A percentile compares a stretch with the other conserved stretches of the same genome.
Evolutionary conservation across 192 early-diverging fungal species (phyloP).

Genomic region (Phlyctochytrium planicorne): DNA sequence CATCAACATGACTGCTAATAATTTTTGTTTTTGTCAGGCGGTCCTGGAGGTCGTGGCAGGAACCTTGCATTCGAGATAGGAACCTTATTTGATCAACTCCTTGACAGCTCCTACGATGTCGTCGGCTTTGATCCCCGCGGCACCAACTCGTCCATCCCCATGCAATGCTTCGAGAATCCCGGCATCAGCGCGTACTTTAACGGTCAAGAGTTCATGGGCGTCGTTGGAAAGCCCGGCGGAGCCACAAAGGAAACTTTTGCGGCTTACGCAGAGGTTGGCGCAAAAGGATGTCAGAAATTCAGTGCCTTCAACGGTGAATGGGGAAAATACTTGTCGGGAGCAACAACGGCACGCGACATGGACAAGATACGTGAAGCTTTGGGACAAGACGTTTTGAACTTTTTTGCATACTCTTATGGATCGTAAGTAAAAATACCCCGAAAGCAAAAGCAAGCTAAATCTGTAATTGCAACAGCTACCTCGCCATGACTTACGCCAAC

Average conservation of each 20-base stretch:
- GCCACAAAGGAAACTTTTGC: neutral
- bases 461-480: neutral
- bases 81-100: no score
- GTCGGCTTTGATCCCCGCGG: conserved; percentile 48
- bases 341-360: conserved; percentile 45
- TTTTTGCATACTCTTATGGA: conserved; percentile 47
- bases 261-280: conserved; percentile 9
- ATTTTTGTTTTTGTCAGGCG: no score
- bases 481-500: conserved; percentile 46
- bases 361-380: conserved; percentile 41
- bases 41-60: no score
- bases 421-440: no score
- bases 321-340: conserved; percentile 37
- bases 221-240: neutral
- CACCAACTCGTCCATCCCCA: conserved; percentile 18
- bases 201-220: neutral
- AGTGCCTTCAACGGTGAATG: conserved; percentile 21
- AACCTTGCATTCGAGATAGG: no score
- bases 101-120: conserved; percentile 35
- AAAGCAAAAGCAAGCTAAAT: neutral
- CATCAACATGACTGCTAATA: no score
- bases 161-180: conserved; percentile 13
- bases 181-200: neutral
- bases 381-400: conserved; percentile 35
- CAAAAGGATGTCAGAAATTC: conserved; percentile 25